A percentile compares a stretch with the other conserved stretches of the same genome.
These are phyloP conservation scores for Saccharomycopsis hybrid DNA, from an alignment of 1,139 yeast genomes.

Conservation along the genomic window DNA sequence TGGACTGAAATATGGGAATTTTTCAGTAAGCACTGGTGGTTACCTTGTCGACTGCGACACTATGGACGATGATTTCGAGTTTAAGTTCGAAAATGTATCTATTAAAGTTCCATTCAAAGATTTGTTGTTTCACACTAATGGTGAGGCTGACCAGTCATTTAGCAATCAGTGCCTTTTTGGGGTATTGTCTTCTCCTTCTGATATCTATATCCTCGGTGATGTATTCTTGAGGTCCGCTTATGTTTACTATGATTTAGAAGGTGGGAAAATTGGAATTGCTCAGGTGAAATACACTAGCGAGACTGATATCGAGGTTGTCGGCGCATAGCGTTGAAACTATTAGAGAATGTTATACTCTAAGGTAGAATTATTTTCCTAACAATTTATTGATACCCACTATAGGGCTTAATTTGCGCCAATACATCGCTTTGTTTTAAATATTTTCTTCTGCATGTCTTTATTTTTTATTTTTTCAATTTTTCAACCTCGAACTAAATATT, in stretches of 20 bases:
- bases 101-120: constrained; percentile 35
- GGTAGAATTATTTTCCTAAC: no score
- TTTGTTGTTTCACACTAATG: constrained; percentile 10
- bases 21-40: constrained; percentile 28
- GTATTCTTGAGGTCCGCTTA: constrained; percentile 68
- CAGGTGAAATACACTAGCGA: constrained; percentile 38
- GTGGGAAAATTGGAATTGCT: constrained; percentile 58
- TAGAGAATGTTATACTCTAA: no score
- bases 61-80: constrained; percentile 22
- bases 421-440: no score
- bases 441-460: no score
- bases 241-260: constrained; percentile 70
- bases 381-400: no score
- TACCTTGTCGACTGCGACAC: constrained; percentile 32
- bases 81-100: constrained; percentile 36
- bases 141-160: constrained; percentile 7
- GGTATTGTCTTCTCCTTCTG: constrained; percentile 28
- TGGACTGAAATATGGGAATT: constrained; percentile 33
- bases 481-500: no score
- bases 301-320: constrained; percentile 18
- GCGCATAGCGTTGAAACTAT: no score
- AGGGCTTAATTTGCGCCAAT: no score
- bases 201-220: constrained; percentile 54
- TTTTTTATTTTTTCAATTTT: no score
- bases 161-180: constrained; percentile 26